Evolutionary conservation across 2,329 filamentous ascomycete genomes (phyloP).

Genomic region (Alternaria novae-zelandiae): DNA sequence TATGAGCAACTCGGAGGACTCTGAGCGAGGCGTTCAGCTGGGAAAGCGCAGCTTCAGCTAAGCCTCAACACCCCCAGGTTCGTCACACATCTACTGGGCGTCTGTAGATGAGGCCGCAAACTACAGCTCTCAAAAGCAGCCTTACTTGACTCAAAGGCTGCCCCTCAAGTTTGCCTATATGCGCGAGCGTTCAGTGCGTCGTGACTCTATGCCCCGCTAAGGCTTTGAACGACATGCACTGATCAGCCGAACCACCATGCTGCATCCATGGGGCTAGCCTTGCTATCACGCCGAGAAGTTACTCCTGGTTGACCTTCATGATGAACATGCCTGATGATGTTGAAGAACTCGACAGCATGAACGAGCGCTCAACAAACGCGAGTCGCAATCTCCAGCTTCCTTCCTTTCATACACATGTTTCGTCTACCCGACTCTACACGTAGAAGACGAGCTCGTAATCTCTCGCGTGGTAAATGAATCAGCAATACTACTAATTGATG

Average conservation of each 20-base stretch:
- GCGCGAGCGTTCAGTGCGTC: background rate
- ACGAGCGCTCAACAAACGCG: background rate
- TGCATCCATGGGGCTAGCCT: background rate
- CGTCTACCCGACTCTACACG: background rate
- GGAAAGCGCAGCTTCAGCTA: background rate
- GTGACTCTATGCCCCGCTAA: background rate
- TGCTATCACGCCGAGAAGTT: background rate
- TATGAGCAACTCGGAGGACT: background rate
- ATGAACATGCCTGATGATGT: background rate
- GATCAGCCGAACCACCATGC: background rate
- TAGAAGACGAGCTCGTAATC: background rate
- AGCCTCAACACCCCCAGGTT: background rate
- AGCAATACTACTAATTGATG: background rate
- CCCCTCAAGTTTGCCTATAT: background rate
- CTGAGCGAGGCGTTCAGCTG: background rate
- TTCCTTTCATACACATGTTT: background rate
- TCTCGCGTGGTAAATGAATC: background rate
- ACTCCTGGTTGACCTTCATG: background rate
- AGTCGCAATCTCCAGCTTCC: background rate
- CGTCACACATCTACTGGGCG: background rate
- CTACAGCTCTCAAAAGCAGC: background rate
- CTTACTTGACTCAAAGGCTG: background rate
- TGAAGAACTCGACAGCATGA: background rate
- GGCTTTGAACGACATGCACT: background rate
- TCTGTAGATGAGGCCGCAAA: background rate